Conservation (phyloP, 1,284 basidiomycete genomes). For the Paramarasmius palmivorus region DNA sequence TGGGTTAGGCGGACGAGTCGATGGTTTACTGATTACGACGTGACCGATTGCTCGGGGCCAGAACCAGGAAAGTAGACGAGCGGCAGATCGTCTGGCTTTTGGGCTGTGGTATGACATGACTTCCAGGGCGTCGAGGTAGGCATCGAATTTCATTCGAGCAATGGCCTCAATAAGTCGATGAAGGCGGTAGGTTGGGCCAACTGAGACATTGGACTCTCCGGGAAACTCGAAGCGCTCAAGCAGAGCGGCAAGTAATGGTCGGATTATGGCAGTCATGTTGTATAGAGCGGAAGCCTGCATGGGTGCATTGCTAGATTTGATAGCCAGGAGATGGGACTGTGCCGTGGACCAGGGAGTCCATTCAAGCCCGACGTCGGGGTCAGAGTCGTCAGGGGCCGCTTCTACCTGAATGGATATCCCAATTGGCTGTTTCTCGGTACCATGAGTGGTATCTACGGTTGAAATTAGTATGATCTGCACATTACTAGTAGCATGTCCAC, state of each 20-base stretch:
- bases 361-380: constrained; percentile 11
- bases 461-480: too few species aligned
- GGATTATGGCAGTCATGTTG: constrained; percentile 56
- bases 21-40: constrained; percentile 47
- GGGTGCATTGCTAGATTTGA: constrained; percentile 58
- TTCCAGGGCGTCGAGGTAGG: constrained; percentile 68
- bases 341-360: constrained; percentile 33
- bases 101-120: constrained; percentile 66
- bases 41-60: constrained; percentile 75
- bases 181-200: constrained; percentile 49
- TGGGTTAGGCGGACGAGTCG: constrained; percentile 40
- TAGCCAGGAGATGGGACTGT: constrained; percentile 20
- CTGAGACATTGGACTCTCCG: constrained; percentile 28
- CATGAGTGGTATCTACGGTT: too few species aligned
- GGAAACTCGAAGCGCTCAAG: constrained; percentile 53
- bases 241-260: constrained; percentile 59
- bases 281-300: constrained; percentile 56
- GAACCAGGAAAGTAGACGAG: constrained; percentile 56
- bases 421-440: neutral
- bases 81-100: constrained; percentile 53
- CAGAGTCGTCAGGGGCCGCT: constrained; percentile 41
- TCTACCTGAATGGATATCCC: constrained; percentile 57
- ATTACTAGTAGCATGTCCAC: neutral
- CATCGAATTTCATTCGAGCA: constrained; percentile 63
- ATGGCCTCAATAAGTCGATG: constrained; percentile 60